Evolutionary conservation across 2,329 filamentous ascomycete species (phyloP).

Genomic region (Juglanconis oblonga): DNA sequence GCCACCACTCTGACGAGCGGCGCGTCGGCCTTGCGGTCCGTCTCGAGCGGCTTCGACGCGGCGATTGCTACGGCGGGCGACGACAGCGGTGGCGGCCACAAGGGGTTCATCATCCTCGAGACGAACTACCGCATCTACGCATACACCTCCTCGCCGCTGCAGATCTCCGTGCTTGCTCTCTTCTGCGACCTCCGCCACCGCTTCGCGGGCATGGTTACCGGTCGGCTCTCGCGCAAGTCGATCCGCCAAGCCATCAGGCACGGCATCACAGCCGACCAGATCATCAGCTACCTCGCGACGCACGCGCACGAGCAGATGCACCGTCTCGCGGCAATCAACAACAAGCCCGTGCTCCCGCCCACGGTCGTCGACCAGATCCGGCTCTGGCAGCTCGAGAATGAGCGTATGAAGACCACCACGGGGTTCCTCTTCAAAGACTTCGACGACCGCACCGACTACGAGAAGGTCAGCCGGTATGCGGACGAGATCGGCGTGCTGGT

Average conservation of each 20-base stretch:
- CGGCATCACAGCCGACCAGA: constrained; percentile 93
- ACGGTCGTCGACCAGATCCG: constrained; percentile 97
- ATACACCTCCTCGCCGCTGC: constrained; percentile 89
- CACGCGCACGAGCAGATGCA: constrained; percentile 96
- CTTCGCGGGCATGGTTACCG: constrained; percentile 91
- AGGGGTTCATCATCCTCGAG: constrained; percentile 90
- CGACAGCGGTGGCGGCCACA: constrained; percentile 37
- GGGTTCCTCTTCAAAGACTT: constrained; percentile 94
- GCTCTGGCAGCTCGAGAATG: constrained; percentile 95
- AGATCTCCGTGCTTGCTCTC: constrained; percentile 89
- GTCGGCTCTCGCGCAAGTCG: constrained; percentile 83
- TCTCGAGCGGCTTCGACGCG: constrained; percentile 65
- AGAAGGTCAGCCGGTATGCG: constrained; percentile 71
- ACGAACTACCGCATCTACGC: constrained; percentile 98
- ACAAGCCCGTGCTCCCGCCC: constrained; percentile 77
- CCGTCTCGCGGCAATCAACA: constrained; percentile 55
- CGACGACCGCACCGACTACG: constrained; percentile 66
- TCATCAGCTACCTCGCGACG: constrained; percentile 86
- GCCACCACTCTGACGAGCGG: constrained; percentile 88
- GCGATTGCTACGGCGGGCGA: constrained; percentile 51
- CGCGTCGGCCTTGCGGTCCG: constrained; percentile 65
- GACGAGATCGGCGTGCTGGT: constrained; percentile 86
- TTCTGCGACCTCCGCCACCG: constrained; percentile 86
- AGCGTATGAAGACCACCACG: constrained; percentile 79
- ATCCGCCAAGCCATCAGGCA: constrained; percentile 82